These are phyloP conservation scores for Entamoeba histolytica DNA, from an alignment of 208 protist genomes.

Conservation along the genomic window DNA sequence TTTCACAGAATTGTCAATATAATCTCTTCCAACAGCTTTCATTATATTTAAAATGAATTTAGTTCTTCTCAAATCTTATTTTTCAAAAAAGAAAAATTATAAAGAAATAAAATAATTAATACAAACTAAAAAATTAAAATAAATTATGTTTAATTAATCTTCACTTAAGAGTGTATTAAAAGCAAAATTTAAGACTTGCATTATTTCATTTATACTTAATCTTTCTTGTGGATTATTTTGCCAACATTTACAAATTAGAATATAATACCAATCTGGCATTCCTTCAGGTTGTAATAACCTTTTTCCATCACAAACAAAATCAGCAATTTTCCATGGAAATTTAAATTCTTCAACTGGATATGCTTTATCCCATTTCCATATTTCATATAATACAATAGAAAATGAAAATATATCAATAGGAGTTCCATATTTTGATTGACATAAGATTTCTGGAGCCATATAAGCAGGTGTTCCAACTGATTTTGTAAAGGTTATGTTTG, in stretches of 20 bases:
- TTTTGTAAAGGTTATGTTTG: background rate
- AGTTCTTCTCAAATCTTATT: no score
- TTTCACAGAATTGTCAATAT: background rate
- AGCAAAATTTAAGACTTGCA: background rate
- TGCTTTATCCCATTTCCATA: background rate
- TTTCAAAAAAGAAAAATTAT: no score
- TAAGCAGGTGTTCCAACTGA: background rate
- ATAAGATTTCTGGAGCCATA: background rate
- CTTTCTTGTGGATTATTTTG: background rate
- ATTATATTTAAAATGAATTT: background rate
- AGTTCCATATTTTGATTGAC: background rate
- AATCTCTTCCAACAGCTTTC: background rate
- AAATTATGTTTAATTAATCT: no score
- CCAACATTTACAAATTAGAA: background rate
- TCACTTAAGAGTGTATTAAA: background rate
- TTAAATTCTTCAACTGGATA: background rate
- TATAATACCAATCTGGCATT: background rate
- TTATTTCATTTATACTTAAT: background rate
- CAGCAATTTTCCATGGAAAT: background rate
- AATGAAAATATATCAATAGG: background rate
- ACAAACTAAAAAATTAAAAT: no score
- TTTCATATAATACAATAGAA: background rate
- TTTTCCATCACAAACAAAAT: background rate
- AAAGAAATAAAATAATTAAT: no score
- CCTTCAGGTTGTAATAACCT: background rate